phyloP scores from a whole-genome alignment of 2,329 filamentous ascomycete species.

The Phoma sp. region DNA sequence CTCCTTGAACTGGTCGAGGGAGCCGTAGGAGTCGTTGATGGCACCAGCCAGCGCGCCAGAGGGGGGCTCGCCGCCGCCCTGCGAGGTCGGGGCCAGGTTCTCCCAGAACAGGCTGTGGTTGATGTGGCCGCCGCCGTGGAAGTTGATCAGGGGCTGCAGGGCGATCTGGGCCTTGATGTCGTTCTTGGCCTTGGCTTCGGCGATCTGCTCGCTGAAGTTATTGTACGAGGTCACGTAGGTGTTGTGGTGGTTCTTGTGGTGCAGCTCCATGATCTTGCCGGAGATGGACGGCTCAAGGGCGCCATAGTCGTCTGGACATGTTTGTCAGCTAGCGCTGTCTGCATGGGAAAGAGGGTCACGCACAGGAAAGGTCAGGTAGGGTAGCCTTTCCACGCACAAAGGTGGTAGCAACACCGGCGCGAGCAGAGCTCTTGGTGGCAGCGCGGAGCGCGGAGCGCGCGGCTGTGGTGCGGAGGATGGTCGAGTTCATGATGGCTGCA shows the following conservation, averaged over 20 bases:
- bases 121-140: conserved; percentile 72
- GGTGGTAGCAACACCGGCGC: conserved; percentile 72
- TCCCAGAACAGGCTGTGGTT: conserved; percentile 75
- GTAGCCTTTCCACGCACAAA: conserved; percentile 90
- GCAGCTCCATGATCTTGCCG: conserved; percentile 94
- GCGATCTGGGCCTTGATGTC: conserved; percentile 64
- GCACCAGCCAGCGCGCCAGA: conserved; percentile 63
- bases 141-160: conserved; percentile 67
- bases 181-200: conserved; percentile 61
- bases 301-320: conserved; percentile 82
- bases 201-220: conserved; percentile 75
- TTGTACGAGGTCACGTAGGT: conserved; percentile 93
- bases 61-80: conserved; percentile 71
- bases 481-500: conserved; percentile 70
- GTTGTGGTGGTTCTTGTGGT: conserved; percentile 94
- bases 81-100: conserved; percentile 71
- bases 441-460: conserved; percentile 76
- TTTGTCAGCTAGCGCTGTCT: conserved; percentile 9
- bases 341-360: conserved; percentile 36
- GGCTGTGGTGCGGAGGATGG: conserved; percentile 75
- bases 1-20: conserved; percentile 65
- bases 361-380: conserved; percentile 86
- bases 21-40: conserved; percentile 67
- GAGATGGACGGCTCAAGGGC: conserved; percentile 87
- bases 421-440: conserved; percentile 65